Base-by-base conservation (phyloP, 1,284 basidiomycete genomes). In the Lentinula novae-zelandiae region DNA sequence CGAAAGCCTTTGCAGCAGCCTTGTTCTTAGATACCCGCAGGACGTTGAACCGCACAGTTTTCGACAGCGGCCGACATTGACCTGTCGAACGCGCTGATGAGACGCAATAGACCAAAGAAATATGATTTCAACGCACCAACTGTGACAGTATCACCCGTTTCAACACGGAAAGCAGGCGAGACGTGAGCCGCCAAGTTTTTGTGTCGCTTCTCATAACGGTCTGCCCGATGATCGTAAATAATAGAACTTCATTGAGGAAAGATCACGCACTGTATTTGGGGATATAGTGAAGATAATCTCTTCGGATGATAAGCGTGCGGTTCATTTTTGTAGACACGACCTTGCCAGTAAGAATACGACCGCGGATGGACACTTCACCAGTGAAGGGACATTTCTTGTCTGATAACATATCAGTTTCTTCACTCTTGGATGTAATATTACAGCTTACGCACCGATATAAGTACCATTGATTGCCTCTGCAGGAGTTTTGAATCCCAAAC, bases 361-460 rank as follows among this genome's bases (percentile, higher is more conserved):
- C 97, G 77, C 97, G 96, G 78, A 99, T 99, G 62, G 97, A 98
- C 71, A 98, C 82, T 67, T 94, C 82, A 67, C 96, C 93, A 69
- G 93, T 96, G 85, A 96, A 98, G 54, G 96, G 96, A 83, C 96
- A 99, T 83, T 99, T 99, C 85, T 99, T 99, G 88, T 99, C 96
- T 95, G 67, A 48, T 17, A 17, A 4, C 9, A 31, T 8, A 49
- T 57, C 39, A 49, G 50, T n/a, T 52, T 20, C 34, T 44, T 15
- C n/a, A 34, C 20, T 36, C n/a, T 34, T 20, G 9, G 31, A 50
- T n/a, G 53, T 36, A 51, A 20, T 48, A 5, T 33, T 20, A 22
- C 38, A 27, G n/a, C 22, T 38, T 34, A 81, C 90, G 66, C 73
- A 94, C 92, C 94, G 74, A 99, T 94, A 83, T 99, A 99, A 70